phyloP scores from a whole-genome alignment of 1,139 yeast species.

The Hanseniaspora gamundiae region DNA sequence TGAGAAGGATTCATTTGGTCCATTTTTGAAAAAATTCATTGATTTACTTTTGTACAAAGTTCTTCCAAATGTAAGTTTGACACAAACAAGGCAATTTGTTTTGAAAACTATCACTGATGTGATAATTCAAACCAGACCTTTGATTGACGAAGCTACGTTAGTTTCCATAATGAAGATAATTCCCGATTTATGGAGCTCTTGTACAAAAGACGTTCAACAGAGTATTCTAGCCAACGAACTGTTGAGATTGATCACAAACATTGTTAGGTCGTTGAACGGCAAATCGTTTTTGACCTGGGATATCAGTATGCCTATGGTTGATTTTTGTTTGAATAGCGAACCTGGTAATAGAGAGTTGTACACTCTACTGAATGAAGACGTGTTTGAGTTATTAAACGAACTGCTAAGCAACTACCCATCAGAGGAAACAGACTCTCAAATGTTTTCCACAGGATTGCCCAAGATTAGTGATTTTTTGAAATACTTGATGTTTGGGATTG shows the following conservation, averaged over 20 bases:
- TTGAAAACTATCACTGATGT: slow-evolving; percentile 55
- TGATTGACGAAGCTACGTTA: slow-evolving; percentile 39
- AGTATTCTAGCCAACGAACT: slow-evolving; percentile 54
- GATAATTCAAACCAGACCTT: slow-evolving; percentile 53
- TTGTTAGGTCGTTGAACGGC: slow-evolving; percentile 52
- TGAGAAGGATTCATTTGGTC: slow-evolving; percentile 50
- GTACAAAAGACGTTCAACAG: slow-evolving; percentile 31
- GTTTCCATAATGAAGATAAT: slow-evolving; percentile 46
- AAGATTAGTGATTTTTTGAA: slow-evolving; percentile 18
- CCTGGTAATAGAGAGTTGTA: slow-evolving; percentile 37
- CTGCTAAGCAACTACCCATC: slow-evolving; percentile 42
- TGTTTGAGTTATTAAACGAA: slow-evolving; percentile 72
- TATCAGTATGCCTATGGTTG: slow-evolving; percentile 55
- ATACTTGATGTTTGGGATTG: slow-evolving; percentile 32
- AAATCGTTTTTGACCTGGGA: slow-evolving; percentile 48
- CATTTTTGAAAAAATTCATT: slow-evolving; percentile 47
- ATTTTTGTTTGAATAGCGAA: slow-evolving; percentile 48
- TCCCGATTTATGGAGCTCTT: slow-evolving; percentile 64
- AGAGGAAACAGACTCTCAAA: slow-evolving; percentile 13
- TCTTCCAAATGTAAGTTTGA: slow-evolving; percentile 36
- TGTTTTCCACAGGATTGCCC: slow-evolving; percentile 9
- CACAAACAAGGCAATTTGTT: slow-evolving; percentile 67
- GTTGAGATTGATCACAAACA: slow-evolving; percentile 53
- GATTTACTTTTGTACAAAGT: slow-evolving; percentile 34
- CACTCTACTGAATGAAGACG: slow-evolving; percentile 70